These are phyloP conservation scores for Centrapalus pauciflorus DNA, from an alignment of 129 eudicot genomes.

Conservation along the genomic window DNA sequence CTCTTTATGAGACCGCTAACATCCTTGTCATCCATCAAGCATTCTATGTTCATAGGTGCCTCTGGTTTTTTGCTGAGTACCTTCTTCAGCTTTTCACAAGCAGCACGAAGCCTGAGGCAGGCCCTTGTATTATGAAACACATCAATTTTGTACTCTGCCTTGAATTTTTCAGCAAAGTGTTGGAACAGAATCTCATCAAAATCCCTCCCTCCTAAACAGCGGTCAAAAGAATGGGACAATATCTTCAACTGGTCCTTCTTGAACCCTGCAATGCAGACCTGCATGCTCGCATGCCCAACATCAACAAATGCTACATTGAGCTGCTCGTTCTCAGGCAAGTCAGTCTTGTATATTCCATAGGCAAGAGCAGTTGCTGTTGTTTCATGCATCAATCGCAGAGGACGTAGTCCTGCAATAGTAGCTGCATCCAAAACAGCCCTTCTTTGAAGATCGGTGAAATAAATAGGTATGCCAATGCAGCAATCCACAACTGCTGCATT, in stretches of 20 bases:
- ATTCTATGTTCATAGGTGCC: constrained; percentile 85
- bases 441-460: constrained; percentile 77
- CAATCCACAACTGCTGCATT: constrained; percentile 78
- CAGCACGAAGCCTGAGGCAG: constrained; percentile 67
- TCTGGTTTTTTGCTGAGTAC: constrained; percentile 76
- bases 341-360: constrained; percentile 77
- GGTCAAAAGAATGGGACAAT: constrained; percentile 67
- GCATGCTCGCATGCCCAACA: constrained; percentile 80
- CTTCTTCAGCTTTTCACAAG: constrained; percentile 70
- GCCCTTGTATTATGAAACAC: constrained; percentile 77
- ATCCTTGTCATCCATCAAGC: constrained; percentile 86
- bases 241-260: constrained; percentile 79
- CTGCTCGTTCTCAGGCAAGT: constrained; percentile 66
- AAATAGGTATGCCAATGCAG: constrained; percentile 78
- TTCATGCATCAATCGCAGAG: constrained; percentile 68
- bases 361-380: constrained; percentile 85
- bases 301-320: constrained; percentile 71
- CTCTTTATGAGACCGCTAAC: constrained; percentile 74
- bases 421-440: constrained; percentile 74
- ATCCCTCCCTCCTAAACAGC: constrained; percentile 68
- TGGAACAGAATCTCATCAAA: constrained; percentile 69
- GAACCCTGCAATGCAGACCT: constrained; percentile 72
- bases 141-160: constrained; percentile 61
- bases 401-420: constrained; percentile 70
- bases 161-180: constrained; percentile 65